These are phyloP conservation scores for Microbotryum scabiosae DNA, from an alignment of 1,284 basidiomycete species.

Conservation along the genomic window DNA sequence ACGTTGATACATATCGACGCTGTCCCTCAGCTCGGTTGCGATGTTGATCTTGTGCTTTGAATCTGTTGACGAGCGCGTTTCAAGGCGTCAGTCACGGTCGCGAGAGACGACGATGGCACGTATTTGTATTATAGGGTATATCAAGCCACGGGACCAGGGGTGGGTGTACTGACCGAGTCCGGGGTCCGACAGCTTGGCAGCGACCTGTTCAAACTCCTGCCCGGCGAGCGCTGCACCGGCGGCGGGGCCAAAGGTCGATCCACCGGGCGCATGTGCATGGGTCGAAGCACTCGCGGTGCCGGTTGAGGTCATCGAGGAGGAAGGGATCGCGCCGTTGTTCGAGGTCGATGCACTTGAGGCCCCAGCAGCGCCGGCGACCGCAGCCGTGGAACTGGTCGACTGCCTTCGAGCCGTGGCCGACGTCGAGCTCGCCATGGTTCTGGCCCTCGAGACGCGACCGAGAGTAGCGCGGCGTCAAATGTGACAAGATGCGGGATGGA, in stretches of 20 bases:
- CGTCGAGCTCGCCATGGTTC: too few relatives aligned
- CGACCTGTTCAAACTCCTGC: constrained; percentile 31
- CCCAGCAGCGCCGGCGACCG: too few relatives aligned
- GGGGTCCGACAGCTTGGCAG: constrained; percentile 29
- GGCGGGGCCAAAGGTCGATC: background rate
- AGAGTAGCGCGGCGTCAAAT: too few relatives aligned
- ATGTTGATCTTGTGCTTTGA: constrained; percentile 50
- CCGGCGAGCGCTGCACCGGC: background rate
- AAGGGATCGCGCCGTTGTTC: too few relatives aligned
- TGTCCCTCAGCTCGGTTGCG: constrained; percentile 75
- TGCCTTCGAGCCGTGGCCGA: too few relatives aligned
- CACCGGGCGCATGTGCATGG: too few relatives aligned
- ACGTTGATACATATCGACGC: constrained; percentile 65
- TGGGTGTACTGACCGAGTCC: constrained; percentile 20
- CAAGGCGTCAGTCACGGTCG: background rate
- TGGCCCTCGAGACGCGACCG: too few relatives aligned
- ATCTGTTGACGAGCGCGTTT: constrained; percentile 12
- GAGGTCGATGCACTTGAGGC: too few relatives aligned
- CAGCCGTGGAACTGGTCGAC: too few relatives aligned
- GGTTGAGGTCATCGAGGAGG: too few relatives aligned
- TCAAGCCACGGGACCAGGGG: background rate
- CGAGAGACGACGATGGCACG: background rate
- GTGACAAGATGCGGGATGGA: too few relatives aligned
- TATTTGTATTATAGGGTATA: background rate
- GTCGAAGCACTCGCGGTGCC: too few relatives aligned